A percentile compares a stretch with the other conserved stretches of the same genome.
Conservation (phyloP, 2,329 filamentous ascomycete genomes). For the Aurifilum marmelostoma region DNA sequence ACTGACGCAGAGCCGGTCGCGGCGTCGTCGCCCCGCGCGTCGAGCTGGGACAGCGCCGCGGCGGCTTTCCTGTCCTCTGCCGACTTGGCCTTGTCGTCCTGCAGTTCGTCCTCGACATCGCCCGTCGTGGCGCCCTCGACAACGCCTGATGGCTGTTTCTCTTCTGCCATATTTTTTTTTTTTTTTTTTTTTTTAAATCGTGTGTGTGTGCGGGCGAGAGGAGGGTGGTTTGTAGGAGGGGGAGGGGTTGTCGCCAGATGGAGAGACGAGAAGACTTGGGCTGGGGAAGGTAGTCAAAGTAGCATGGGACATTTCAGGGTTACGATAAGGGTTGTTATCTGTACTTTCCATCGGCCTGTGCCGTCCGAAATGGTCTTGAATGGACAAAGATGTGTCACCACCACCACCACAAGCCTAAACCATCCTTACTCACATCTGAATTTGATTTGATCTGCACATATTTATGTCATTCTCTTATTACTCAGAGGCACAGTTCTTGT, state of each 20-base stretch:
- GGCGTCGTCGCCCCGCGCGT: slow-evolving; percentile 54
- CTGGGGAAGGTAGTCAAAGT: not conserved
- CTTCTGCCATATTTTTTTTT: slow-evolving; percentile 57
- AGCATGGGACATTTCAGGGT: slow-evolving; percentile 8
- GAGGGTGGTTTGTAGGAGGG: not conserved
- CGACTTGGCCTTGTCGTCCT: slow-evolving; percentile 56
- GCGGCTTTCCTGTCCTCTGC: slow-evolving; percentile 80
- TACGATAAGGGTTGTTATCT: slow-evolving; percentile 11
- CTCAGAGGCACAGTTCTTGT: not conserved
- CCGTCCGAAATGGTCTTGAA: not conserved
- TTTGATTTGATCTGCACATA: not conserved
- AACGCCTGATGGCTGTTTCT: slow-evolving; percentile 60
- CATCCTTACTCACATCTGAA: not conserved
- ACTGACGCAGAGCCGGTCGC: slow-evolving; percentile 55
- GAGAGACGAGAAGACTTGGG: not conserved
- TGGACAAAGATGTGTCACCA: slow-evolving; percentile 6
- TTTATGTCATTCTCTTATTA: not conserved
- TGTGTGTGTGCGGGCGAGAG: not conserved
- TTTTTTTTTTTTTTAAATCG: slow-evolving; percentile 26
- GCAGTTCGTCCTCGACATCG: slow-evolving; percentile 61
- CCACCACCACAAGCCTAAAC: not conserved
- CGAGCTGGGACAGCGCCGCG: slow-evolving; percentile 72
- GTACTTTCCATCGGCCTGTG: not conserved
- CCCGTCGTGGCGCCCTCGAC: slow-evolving; percentile 63
- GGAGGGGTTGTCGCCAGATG: not conserved